Evolutionary conservation across 2,329 filamentous ascomycete genomes (phyloP), one percentile per base, ranked within the genome.

Genomic region (Claviceps sp.): DNA sequence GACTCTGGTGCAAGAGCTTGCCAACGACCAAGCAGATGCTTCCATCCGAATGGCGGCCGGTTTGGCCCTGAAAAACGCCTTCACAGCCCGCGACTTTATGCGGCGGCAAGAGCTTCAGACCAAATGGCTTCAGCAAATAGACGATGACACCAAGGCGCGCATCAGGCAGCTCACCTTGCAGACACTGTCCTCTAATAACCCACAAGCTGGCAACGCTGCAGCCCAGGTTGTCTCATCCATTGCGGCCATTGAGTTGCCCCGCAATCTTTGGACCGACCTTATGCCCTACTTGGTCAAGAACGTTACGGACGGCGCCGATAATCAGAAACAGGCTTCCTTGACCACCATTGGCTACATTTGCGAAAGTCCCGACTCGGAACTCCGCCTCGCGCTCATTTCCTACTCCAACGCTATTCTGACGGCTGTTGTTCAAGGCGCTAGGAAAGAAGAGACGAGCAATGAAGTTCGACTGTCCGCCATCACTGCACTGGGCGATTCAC

Each of bases 311-410:
- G 93, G 91, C 59, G 80, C 77, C 62, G 85, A 90, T 65, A 82
- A 89, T 71, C 82, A 95, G 67, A 98, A 97, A 77, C 90, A 96
- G 73, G 79, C 90, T 43, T 97, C 91, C 45, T 74, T 98, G 63
- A 91, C 89, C 53, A 85, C 91, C n/a, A 96, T 98, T 68, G 93
- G 93, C 61, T 98, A 93, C 73, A 91, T 98, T 62, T 98, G 93
- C 77, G 93, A 98, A 70, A 91, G 87, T 61, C 89, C 95, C 64
- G 93, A 98, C 65, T 65, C 79, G 48, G 90, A 96, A 55, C 79
- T 98, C 49, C 81, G 93, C 59, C 79, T 87, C 56, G 84, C 85
- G 67, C 72, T 96, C 62, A 77, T 86, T 58, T 76, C 84, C 59
- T 90, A 97, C 74, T 97, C 91, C 59, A 98, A 98, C 69, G 90